Percentiles rank a stretch among this genome's conserved stretches.
These are phyloP conservation scores for Phytophthora ramorum DNA, from an alignment of 352 stramenopile genomes.

Conservation along the genomic window DNA sequence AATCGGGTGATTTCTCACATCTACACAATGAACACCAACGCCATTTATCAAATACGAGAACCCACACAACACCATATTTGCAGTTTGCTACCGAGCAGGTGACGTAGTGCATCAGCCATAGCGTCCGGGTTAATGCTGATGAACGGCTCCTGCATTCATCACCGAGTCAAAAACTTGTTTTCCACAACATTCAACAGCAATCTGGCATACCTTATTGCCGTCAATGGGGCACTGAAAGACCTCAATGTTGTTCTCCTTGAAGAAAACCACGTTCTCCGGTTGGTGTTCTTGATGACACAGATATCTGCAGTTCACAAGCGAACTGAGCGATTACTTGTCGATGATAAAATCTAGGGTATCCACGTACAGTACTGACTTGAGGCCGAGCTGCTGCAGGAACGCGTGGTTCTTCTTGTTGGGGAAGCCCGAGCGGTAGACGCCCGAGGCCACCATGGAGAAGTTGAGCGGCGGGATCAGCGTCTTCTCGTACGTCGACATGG, in stretches of 20 bases:
- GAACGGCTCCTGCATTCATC: constrained; percentile 75
- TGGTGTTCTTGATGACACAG: constrained; percentile 88
- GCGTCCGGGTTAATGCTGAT: constrained; percentile 87
- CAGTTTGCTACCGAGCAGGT: constrained; percentile 66
- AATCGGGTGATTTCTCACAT: constrained; percentile 89
- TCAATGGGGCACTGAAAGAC: constrained; percentile 89
- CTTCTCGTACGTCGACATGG: constrained; percentile 89
- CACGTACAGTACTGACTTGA: constrained; percentile 89
- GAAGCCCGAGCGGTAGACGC: constrained; percentile 89
- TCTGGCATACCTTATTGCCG: constrained; percentile 78
- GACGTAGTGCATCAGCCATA: constrained; percentile 78
- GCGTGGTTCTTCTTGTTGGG: constrained; percentile 90
- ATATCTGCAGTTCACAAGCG: constrained; percentile 47
- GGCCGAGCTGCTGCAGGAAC: constrained; percentile 85
- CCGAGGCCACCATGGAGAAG: constrained; percentile 90
- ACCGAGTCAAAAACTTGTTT: not conserved
- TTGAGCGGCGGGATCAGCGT: constrained; percentile 90
- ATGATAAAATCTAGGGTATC: not conserved
- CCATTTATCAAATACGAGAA: constrained; percentile 6
- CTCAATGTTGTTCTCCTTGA: constrained; percentile 80
- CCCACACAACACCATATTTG: not conserved
- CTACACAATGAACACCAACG: constrained; percentile 24
- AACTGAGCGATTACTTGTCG: not conserved
- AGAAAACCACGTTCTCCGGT: constrained; percentile 83
- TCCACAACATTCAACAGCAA: not conserved